Base-by-base conservation (phyloP, 2,329 filamentous ascomycete species). In the Arthrobotrys iridis region DNA sequence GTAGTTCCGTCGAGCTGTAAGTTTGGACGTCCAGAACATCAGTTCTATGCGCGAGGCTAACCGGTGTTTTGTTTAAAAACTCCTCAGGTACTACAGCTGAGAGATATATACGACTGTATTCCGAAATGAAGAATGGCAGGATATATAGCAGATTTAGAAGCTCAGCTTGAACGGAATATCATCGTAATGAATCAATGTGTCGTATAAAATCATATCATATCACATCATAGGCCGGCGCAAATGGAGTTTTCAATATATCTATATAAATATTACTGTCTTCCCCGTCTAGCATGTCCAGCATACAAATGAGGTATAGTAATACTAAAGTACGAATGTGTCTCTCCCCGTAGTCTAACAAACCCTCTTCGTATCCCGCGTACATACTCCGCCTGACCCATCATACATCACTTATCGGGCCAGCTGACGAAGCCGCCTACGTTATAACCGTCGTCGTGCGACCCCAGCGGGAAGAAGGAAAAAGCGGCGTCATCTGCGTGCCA, bases 1-100 rank as follows among this genome's bases (percentile, higher is more conserved):
- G 78, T 20, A 77, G 75, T 37, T 77, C 62, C 18, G 43, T 80
- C 15, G 77, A 79, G 30, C 76, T 79, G 78, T 80, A 73, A 48
- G 77, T 60, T 55, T 24, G 2, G 3, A 7, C 22, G n/a, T n/a
- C 15, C 11, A 11, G 4, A 33, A 33, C 28, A 4, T 35, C 6
- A 6, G 13, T 7, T 41, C n/a, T 15, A 40, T 58, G 13, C 18
- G 48, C 18, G 41, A 11, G 18, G 45, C 7, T 5, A n/a, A 24
- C 11, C 11, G 35, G 37, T 46, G 15, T 35, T 67, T n/a, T n/a
- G n/a, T n/a, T n/a, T n/a, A n/a, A n/a, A n/a, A n/a, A n/a, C n/a
- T n/a, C n/a, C n/a, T n/a, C 33, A 76, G 72, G 41, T 76, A 76
- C 20, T 76, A 73, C 22, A 66, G 52, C 15, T 73, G 55, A 41